Evolutionary conservation across 1,139 yeast genomes (phyloP).

Genomic region (Nakaseomyces kungkrabaensis): DNA sequence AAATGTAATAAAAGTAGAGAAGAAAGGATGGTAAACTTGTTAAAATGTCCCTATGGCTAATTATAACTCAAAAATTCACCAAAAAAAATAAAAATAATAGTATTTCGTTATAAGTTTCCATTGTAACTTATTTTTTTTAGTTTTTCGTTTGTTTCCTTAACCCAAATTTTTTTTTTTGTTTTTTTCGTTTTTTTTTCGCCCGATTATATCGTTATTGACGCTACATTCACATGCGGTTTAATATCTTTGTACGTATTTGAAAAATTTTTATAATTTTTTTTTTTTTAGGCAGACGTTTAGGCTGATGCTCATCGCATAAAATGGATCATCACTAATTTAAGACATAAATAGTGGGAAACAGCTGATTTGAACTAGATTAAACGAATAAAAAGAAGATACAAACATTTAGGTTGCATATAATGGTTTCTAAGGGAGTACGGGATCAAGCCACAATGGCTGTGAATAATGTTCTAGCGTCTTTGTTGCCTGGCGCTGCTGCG

Average conservation of each 20-base stretch:
- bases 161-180: no score
- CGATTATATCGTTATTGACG: not conserved
- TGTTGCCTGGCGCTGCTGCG: conserved; percentile 24
- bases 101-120: not conserved
- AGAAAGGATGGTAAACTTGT: no score
- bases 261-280: no score
- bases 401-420: not conserved
- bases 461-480: conserved; percentile 16
- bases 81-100: no score
- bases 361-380: no score
- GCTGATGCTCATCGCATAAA: not conserved
- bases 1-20: no score
- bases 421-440: not conserved
- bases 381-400: no score
- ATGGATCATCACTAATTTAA: not conserved
- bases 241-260: not conserved
- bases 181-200: not conserved
- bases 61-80: no score
- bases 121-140: not conserved
- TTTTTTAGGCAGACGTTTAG: no score
- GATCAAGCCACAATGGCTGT: conserved; percentile 25
- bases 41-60: no score
- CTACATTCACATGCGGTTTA: not conserved
- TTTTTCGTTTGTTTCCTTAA: no score
- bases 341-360: not conserved